phyloP scores from a whole-genome alignment of 2,329 filamentous ascomycete genomes.

The Penicillium janthinellum region DNA sequence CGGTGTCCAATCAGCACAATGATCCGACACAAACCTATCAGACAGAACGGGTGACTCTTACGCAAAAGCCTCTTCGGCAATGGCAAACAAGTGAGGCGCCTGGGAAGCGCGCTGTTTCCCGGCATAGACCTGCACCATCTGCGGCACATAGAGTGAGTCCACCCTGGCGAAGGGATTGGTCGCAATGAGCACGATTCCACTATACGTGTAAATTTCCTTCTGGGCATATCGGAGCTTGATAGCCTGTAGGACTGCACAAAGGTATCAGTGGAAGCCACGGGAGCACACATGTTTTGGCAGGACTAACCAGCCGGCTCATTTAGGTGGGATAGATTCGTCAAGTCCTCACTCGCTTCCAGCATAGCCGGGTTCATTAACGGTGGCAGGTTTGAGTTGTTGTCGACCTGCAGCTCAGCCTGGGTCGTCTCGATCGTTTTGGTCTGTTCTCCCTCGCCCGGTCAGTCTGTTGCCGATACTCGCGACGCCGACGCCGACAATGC shows the following conservation, averaged over 20 bases:
- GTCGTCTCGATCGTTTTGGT: slow-evolving; percentile 79
- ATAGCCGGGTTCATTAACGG: slow-evolving; percentile 97
- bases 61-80: slow-evolving; percentile 98
- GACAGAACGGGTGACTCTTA: slow-evolving; percentile 46
- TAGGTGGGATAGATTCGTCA: slow-evolving; percentile 95
- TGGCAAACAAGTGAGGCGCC: slow-evolving; percentile 96
- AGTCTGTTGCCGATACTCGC: slow-evolving; percentile 4
- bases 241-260: slow-evolving; percentile 78
- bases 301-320: slow-evolving; percentile 92
- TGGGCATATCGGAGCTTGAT: slow-evolving; percentile 96
- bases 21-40: not conserved
- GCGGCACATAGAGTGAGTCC: slow-evolving; percentile 96
- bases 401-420: slow-evolving; percentile 71
- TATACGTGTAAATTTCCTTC: slow-evolving; percentile 99
- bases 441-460: slow-evolving; percentile 49
- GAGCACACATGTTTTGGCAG: slow-evolving; percentile 2
- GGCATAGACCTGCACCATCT: slow-evolving; percentile 99
- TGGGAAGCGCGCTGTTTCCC: slow-evolving; percentile 96
- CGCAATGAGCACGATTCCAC: slow-evolving; percentile 96
- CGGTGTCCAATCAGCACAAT: slow-evolving; percentile 5
- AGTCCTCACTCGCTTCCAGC: slow-evolving; percentile 96
- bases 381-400: slow-evolving; percentile 76
- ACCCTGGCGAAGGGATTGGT: slow-evolving; percentile 97
- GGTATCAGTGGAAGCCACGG: slow-evolving; percentile 24
- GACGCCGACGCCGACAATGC: not conserved